Evolutionary conservation across 495 filamentous ascomycete genomes (phyloP).

Genomic region (Tetracladium setigerum): DNA sequence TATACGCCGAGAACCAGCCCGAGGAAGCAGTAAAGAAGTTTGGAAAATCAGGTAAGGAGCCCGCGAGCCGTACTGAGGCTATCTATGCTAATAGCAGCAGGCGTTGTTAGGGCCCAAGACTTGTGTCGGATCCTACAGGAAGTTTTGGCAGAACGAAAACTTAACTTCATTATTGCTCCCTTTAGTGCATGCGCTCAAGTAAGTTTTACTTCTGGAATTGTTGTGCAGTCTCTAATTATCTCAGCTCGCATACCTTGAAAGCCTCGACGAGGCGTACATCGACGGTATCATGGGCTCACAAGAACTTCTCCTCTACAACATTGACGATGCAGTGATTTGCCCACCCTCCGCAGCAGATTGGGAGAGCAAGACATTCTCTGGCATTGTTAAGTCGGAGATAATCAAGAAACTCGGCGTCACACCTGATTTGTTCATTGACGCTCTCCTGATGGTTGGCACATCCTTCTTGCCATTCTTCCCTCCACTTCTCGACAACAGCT

Average conservation of each 20-base stretch:
- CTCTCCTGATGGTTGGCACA: constrained; percentile 76
- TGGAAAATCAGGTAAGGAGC: constrained; percentile 60
- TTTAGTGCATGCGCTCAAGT: constrained; percentile 90
- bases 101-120: constrained; percentile 47
- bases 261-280: constrained; percentile 57
- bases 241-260: constrained; percentile 77
- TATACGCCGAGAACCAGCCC: constrained; percentile 76
- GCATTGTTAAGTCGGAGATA: constrained; percentile 62
- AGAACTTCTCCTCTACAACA: constrained; percentile 77
- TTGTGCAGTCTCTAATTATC: not conserved
- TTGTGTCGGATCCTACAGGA: constrained; percentile 69
- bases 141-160: constrained; percentile 56
- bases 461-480: constrained; percentile 73
- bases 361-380: constrained; percentile 55
- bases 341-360: constrained; percentile 38
- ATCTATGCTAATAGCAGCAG: constrained; percentile 23
- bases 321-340: constrained; percentile 27
- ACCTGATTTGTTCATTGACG: constrained; percentile 71
- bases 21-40: constrained; percentile 76
- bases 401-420: constrained; percentile 62
- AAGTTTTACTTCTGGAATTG: constrained; percentile 2
- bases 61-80: not conserved
- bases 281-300: constrained; percentile 78
- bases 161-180: constrained; percentile 81
- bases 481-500: constrained; percentile 48